Evolutionary conservation across 2,329 filamentous ascomycete species (phyloP), one percentile per base, ranked within the genome.

Genomic region (Lithohypha guttulata): DNA sequence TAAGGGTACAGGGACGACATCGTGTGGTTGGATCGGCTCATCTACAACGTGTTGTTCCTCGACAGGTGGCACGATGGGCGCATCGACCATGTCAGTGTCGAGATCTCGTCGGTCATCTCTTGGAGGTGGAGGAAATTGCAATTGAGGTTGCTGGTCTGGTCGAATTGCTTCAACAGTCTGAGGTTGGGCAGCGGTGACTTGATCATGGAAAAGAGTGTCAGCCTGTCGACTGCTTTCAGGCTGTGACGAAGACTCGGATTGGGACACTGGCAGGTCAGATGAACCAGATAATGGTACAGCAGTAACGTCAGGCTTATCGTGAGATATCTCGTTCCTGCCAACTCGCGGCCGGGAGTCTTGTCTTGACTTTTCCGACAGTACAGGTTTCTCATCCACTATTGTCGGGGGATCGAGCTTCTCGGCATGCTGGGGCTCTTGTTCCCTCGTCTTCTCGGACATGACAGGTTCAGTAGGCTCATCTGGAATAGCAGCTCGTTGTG

Each of bases 61-160:
- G n/a, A 69, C 63, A 28, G 70, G 57, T 20, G 73, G 70, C 28
- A 70, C 53, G 22, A 60, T 55, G 19, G 65, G 58, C 4, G 66
- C 68, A 57, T 84, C 80, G 23, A 69, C 68, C 75, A 84, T 84
- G 40, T 77, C 69, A 39, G 79, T 65, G 47, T 75, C 70, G 17
- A 14, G 19, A 19, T 31, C 41, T 25, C 14, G 15, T 39, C 6
- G 17, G 20, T 2, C 36, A 19, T 30, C 40, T 26, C 19, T 29
- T 17, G 33, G 34, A 14, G 34, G 23, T 4, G 34, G 18, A 19
- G 40, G 30, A 15, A 26, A 26, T 14, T 32, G 27, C 18, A 37
- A 14, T 20, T 37, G 34, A 23, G 31, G 18, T 31, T 31, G 27
- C 22, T 13, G 22, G 9, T 23, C 21, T 26, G 30, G 13, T 14